A percentile compares a stretch with the other conserved stretches of the same genome.
phyloP scores from a whole-genome alignment of 2,329 filamentous ascomycete species.

The Fusarium nurragi region DNA sequence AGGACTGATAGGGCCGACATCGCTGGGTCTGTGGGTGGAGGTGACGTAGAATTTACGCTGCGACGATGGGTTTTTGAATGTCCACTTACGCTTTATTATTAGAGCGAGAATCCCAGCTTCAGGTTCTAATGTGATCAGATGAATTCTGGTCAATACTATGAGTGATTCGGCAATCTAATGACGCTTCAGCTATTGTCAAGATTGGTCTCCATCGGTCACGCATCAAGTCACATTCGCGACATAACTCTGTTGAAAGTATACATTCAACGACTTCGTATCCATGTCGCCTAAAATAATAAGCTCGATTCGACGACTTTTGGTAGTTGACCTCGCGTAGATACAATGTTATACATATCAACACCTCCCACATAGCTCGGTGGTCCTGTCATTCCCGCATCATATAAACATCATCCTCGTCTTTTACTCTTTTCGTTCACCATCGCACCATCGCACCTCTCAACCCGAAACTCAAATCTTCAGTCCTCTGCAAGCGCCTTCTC shows the following conservation, averaged over 20 bases:
- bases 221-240: neutral
- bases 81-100: neutral
- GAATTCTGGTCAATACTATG: neutral
- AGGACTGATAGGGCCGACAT: slow-evolving; percentile 14
- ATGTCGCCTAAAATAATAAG: neutral
- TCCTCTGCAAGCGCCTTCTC: slow-evolving; percentile 41
- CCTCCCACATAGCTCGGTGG: neutral
- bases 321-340: neutral
- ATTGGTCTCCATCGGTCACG: neutral
- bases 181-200: neutral
- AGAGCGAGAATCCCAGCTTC: neutral
- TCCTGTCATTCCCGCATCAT: neutral
- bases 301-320: neutral
- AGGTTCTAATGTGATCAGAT: neutral
- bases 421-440: neutral
- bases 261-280: neutral
- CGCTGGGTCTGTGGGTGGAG: slow-evolving; percentile 5
- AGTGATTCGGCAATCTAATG: neutral
- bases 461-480: neutral
- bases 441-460: neutral
- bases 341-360: neutral
- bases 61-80: neutral
- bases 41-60: slow-evolving; percentile 11
- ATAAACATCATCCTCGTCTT: neutral
- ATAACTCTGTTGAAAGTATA: neutral